Conservation (phyloP, 441 rosid species). For the Corymbia calophylla region DNA sequence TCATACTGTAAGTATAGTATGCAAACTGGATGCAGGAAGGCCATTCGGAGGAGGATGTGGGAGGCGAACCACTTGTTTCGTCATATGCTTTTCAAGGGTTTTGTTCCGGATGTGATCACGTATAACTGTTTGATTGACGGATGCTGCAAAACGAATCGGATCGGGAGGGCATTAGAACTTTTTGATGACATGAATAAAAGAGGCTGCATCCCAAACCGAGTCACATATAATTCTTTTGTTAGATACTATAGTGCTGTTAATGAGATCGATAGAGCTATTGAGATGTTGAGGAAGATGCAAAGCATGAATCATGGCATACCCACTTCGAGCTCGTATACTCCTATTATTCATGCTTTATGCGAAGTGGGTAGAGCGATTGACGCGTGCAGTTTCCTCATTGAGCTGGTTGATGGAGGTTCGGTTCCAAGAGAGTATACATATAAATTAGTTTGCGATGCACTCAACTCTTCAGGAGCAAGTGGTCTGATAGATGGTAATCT, state of each 20-base stretch:
- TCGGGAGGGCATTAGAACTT: slow-evolving; percentile 74
- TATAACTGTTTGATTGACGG: slow-evolving; percentile 90
- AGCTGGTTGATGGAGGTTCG: slow-evolving; percentile 59
- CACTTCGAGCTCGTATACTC: slow-evolving; percentile 59
- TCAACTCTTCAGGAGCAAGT: slow-evolving; percentile 25
- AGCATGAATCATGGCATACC: slow-evolving; percentile 56
- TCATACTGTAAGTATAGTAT: slow-evolving; percentile 63
- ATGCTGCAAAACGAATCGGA: slow-evolving; percentile 66
- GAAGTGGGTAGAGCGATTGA: slow-evolving; percentile 50
- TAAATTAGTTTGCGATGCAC: slow-evolving; percentile 48
- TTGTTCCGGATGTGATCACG: slow-evolving; percentile 72
- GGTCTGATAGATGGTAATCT: slow-evolving; percentile 25
- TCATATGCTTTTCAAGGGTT: slow-evolving; percentile 70
- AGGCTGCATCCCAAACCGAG: slow-evolving; percentile 60
- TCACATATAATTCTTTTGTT: slow-evolving; percentile 72
- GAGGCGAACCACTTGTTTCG: slow-evolving; percentile 83
- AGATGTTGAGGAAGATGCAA: slow-evolving; percentile 73
- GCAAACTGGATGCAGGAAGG: slow-evolving; percentile 83
- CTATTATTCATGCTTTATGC: slow-evolving; percentile 67
- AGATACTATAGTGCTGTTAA: slow-evolving; percentile 68
- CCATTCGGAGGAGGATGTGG: slow-evolving; percentile 69
- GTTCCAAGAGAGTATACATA: slow-evolving; percentile 67
- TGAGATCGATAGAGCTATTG: slow-evolving; percentile 68
- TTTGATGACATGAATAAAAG: slow-evolving; percentile 64
- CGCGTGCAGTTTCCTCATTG: slow-evolving; percentile 54